A percentile compares a stretch with the other conserved stretches of the same genome.
Conservation (phyloP, 73 alveolate species). For the Urostyla sp. region DNA sequence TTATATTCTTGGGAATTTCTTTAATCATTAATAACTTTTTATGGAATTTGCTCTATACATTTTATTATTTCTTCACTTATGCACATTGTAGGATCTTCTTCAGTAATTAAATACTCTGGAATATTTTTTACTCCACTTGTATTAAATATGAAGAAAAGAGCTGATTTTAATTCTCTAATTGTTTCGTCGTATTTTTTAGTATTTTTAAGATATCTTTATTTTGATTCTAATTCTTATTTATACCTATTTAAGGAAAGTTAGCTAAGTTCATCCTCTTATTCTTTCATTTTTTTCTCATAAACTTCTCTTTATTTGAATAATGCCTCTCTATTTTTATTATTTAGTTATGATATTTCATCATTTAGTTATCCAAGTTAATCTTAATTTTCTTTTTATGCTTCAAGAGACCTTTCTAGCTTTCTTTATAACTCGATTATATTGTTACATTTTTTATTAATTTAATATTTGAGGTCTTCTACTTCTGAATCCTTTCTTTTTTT, state of each 20-base stretch:
- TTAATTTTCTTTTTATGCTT: background rate
- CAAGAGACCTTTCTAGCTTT: background rate
- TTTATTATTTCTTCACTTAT: constrained; percentile 23
- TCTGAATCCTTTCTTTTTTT: constrained; percentile 11
- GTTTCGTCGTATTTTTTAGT: constrained; percentile 42
- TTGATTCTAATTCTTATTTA: constrained; percentile 34
- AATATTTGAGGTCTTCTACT: constrained; percentile 14
- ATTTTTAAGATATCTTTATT: constrained; percentile 12
- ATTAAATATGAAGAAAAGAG: constrained; percentile 12
- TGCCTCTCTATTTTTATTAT: constrained; percentile 30
- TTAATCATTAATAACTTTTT: background rate
- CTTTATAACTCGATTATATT: background rate
- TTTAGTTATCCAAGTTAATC: constrained; percentile 1
- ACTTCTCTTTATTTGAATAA: constrained; percentile 19
- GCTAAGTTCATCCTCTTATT: constrained; percentile 50
- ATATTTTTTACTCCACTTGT: constrained; percentile 16
- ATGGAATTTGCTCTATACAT: background rate
- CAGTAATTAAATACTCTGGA: constrained; percentile 36
- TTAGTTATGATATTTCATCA: constrained; percentile 4
- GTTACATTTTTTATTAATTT: background rate
- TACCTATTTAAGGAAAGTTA: constrained; percentile 36
- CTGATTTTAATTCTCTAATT: constrained; percentile 31
- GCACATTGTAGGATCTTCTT: constrained; percentile 13
- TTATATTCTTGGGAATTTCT: background rate
- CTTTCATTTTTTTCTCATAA: constrained; percentile 36